Conservation (phyloP, 805 yeast genomes). For the Saturnispora zaruensis region DNA sequence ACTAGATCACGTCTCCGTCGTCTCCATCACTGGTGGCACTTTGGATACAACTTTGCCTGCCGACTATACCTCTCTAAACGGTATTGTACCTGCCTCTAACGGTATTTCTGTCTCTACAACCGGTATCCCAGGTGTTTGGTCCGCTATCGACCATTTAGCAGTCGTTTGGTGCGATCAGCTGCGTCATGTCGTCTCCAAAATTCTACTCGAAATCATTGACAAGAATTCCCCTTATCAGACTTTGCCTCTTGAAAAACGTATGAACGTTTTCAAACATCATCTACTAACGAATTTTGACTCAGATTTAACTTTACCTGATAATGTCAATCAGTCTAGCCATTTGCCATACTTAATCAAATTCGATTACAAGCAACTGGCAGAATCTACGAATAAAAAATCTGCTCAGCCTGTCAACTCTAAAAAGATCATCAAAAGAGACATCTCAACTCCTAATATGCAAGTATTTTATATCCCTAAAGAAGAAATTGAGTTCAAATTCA, state of each 20-base stretch:
- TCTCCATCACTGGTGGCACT: constrained; percentile 87
- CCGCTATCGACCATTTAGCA: constrained; percentile 89
- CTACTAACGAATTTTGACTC: constrained; percentile 51
- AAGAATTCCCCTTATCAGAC: constrained; percentile 40
- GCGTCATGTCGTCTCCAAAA: constrained; percentile 50
- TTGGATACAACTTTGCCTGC: constrained; percentile 77
- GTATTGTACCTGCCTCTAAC: constrained; percentile 60
- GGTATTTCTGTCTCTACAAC: constrained; percentile 81
- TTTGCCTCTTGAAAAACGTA: constrained; percentile 42
- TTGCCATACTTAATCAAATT: constrained; percentile 24
- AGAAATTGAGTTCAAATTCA: constrained; percentile 23
- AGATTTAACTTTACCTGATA: background rate
- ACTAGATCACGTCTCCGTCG: constrained; percentile 50
- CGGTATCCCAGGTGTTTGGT: constrained; percentile 87
- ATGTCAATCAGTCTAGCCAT: constrained; percentile 8
- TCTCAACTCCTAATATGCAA: constrained; percentile 26
- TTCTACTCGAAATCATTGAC: constrained; percentile 55
- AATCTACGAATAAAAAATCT: constrained; percentile 25
- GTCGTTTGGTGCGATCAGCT: constrained; percentile 95
- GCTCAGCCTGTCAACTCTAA: constrained; percentile 20
- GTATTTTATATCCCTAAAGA: constrained; percentile 28
- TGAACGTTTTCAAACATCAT: constrained; percentile 42
- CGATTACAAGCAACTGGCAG: constrained; percentile 27
- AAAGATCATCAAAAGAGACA: constrained; percentile 14
- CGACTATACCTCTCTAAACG: constrained; percentile 72